Evolutionary conservation across 2,329 filamentous ascomycete genomes (phyloP), one percentile per base, ranked within the genome.

Genomic region (Xylaria sp.): DNA sequence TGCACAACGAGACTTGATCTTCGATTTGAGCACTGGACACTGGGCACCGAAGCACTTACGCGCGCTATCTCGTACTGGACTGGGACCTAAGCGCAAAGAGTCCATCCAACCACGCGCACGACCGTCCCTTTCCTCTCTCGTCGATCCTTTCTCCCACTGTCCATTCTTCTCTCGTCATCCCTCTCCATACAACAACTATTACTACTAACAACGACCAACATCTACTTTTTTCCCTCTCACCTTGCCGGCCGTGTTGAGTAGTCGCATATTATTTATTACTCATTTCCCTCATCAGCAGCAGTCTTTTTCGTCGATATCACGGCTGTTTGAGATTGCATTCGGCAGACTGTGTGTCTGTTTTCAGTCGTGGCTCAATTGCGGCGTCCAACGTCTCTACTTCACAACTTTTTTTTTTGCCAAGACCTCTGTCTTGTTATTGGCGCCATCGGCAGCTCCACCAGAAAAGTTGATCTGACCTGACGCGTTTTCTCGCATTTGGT

Each of bases 401-500:
- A 25, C 48, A 41, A 64, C 33, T 39, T 64, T 64, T 33, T 55
- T 64, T 62, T 43, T 13, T 31, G 67, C 67, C 70, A 70, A 70
- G 66, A 63, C 52, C 60, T 62, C 69, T 43, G 63, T 36, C 64
- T 73, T 73, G 66, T 70, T 72, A 68, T 73, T 75, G 72, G 73
- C 68, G 64, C 75, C 71, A 65, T 75, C 66, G 46, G 55, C 66
- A 58, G 66, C 71, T 72, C 73, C 69, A 74, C 71, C 71, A 73
- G 71, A 71, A 70, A 75, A 74, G 73, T 74, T 67, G 68, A 71
- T 67, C 62, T 63, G 56, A 68, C 68, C 68, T 68, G 76, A 76
- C 76, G 76, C 75, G 76, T 78, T 77, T 77, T 76, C 73, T 73
- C 57, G 62, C 71, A 72, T 68, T 64, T 63, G 51, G 68, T 54